Evolutionary conservation across 2,329 filamentous ascomycete genomes (phyloP).

Genomic region (Colletotrichum cuscutae): DNA sequence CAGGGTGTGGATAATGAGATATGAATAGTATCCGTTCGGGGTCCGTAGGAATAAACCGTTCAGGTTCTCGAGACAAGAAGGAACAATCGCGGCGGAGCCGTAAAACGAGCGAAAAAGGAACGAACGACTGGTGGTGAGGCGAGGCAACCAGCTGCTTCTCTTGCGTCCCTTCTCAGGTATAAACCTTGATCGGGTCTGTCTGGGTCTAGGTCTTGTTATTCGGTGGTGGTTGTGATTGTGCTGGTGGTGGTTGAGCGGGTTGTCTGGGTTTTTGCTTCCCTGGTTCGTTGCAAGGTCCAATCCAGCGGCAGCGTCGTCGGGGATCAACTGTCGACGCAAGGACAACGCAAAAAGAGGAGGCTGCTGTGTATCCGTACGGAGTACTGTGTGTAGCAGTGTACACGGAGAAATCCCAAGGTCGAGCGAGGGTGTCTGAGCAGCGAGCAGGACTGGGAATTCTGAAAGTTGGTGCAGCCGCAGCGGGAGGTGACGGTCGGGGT

Average conservation of each 20-base stretch:
- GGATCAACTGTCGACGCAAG: conserved; percentile 25
- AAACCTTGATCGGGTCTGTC: not conserved
- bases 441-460: conserved; percentile 14
- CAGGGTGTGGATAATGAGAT: not conserved
- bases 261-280: not conserved
- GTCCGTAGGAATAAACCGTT: not conserved
- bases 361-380: not conserved
- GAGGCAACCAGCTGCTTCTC: not conserved
- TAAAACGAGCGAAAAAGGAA: conserved; percentile 7
- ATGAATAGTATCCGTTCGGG: conserved; percentile 2
- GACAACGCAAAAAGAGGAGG: not conserved
- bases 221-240: not conserved
- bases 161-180: not conserved
- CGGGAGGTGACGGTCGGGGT: conserved; percentile 11
- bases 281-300: not conserved
- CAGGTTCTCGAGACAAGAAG: not conserved
- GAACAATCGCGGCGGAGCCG: not conserved
- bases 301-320: conserved; percentile 15
- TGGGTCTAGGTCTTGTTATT: not conserved
- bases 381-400: not conserved
- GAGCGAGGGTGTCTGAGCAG: not conserved
- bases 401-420: too few species aligned
- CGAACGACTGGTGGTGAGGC: conserved; percentile 3
- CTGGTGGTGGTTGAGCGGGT: not conserved
- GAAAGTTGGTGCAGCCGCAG: conserved; percentile 26